Evolutionary conservation across 176 grass and related monocot genomes (phyloP), one percentile per base, ranked within the genome.

Genomic region (Lolium multiflorum): DNA sequence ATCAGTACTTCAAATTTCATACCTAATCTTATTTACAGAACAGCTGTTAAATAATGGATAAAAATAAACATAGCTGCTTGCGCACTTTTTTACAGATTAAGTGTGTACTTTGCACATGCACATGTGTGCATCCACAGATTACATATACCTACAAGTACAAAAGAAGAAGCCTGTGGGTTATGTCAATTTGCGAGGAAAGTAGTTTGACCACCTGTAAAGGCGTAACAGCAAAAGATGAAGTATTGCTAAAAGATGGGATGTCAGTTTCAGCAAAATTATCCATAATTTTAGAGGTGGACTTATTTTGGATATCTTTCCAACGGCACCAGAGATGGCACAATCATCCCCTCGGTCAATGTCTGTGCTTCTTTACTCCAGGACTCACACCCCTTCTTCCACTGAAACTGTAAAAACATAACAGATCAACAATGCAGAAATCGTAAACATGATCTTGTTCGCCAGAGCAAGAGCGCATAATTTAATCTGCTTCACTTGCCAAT

Each of bases 241-340:
- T 83, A 88, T 88, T 91, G 90, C 73, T 88, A 89, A 89, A 91
- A 91, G 84, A 91, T 57, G 82, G 76, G 71, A 83, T 84, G 88
- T 85, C 65, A 79, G 41, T 92, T 91, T 89, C 69, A 81, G 88
- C 76, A 94, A 82, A 92, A 93, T 70, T 84, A 85, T 98, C 86
- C 83, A 77, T 89, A 89, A 71, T 88, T 62, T 81, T 92, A 94
- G 80, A 85, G 55, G 84, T 88, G 88, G 88, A 81, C 84, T 94
- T 87, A 85, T 87, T 92, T 91, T 57, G 92, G 96, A 98, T 98
- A 98, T 98, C 90, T 96, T 96, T 44, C 92, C 57, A 82, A 63
- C 31, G 76, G 88, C 52, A 86, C 77, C 58, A 62, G 41, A 61
- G 76, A 87, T 84, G 88, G 90, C 70, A 71, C 83, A 16, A 92